Base-by-base conservation (phyloP, 495 filamentous ascomycete species). In the Aspergillus asperescens region DNA sequence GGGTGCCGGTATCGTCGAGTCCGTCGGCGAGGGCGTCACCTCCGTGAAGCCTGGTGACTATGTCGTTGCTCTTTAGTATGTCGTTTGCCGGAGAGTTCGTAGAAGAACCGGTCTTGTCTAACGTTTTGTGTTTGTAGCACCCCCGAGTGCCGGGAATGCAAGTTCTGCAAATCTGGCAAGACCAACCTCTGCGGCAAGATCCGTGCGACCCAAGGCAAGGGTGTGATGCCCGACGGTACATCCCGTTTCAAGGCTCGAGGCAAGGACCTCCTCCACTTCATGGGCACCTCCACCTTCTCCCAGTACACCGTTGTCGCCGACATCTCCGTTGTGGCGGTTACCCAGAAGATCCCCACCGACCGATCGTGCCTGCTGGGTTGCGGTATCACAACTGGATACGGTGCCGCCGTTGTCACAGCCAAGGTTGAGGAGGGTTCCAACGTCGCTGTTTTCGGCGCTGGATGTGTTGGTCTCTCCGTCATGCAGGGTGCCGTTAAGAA, bases 171-270 rank as follows among this genome's bases (percentile, higher is more conserved):
- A 69, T 96, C 92, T 46, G 90, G 90, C 76, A 98, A 98, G 84
- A 98, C 93, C 60, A 98, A 98, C 74, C 88, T 98, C 45, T 98
- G 93, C 76, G 93, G 94, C 68, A 97, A 96, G 80, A 98, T 98
- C 74, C 87, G 93, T 59, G 88, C 90, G 24, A 98, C 93, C 10
- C 93, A 98, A 74, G 93, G 93, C 58, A 84, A 79, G 65, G 93
- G 93, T 68, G 88, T 97, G 47, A 95, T 98, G 91, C 93, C 93
- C 34, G 93, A 98, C 67, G 94, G 93, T 48, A 96, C 94, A 59
- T 88, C 88, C 38, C 88, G 93, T 44, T 97, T 98, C 83, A 87
- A 80, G 64, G 90, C 87, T 74, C 91, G 90, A 65, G 93, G 93
- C 62, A 84, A 95, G 73, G 85, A 91, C 59, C 80, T 98, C 44